Conservation (phyloP, 352 stramenopile species). For the Thraustotheca clavata region DNA sequence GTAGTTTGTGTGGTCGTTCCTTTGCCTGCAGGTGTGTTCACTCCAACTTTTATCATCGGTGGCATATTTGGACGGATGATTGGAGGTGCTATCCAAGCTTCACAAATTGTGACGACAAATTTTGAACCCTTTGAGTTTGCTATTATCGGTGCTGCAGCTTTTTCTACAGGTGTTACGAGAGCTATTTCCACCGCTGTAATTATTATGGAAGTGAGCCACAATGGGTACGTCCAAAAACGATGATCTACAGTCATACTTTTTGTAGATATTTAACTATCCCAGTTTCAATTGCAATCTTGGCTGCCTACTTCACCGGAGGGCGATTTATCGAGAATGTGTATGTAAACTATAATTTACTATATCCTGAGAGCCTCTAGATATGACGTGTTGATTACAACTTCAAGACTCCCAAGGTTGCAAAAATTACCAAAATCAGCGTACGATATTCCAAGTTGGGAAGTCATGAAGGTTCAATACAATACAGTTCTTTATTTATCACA, state of each 20-base stretch:
- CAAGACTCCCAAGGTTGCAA: conserved; percentile 58
- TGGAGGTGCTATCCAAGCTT: conserved; percentile 61
- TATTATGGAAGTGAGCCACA: conserved; percentile 89
- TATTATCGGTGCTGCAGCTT: conserved; percentile 87
- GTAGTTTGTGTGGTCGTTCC: conserved; percentile 62
- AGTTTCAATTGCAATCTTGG: conserved; percentile 80
- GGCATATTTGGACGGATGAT: conserved; percentile 76
- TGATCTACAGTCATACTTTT: neutral
- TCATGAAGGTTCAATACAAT: conserved; percentile 43
- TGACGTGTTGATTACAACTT: conserved; percentile 83
- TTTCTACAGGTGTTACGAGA: conserved; percentile 88
- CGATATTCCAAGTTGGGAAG: conserved; percentile 74
- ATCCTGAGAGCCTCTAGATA: conserved; percentile 24
- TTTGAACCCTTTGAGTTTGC: conserved; percentile 90
- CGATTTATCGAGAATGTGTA: conserved; percentile 86
- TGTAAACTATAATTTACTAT: neutral
- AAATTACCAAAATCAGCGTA: conserved; percentile 79
- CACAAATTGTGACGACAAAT: conserved; percentile 43
- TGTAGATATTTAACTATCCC: conserved; percentile 58
- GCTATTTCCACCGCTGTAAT: conserved; percentile 90
- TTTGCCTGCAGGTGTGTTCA: conserved; percentile 71
- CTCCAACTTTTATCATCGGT: conserved; percentile 76
- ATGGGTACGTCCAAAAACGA: conserved; percentile 22
- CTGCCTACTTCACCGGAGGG: conserved; percentile 86
- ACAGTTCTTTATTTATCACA: neutral